Conservation (phyloP, 2,329 filamentous ascomycete genomes). For the Monosporascus sp. region DNA sequence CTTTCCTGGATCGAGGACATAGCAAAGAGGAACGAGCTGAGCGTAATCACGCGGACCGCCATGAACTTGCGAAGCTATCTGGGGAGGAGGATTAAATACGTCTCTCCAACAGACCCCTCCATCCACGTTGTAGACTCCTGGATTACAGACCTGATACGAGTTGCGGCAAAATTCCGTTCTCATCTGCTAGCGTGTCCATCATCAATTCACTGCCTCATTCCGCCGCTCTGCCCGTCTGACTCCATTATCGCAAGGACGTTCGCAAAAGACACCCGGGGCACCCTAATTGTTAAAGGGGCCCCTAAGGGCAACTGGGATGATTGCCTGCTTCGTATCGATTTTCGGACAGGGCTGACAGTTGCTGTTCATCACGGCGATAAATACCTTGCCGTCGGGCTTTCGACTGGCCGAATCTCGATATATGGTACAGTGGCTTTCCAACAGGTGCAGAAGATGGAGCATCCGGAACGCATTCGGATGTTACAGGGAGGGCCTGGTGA, state of each 20-base stretch:
- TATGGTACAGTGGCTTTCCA: constrained; percentile 22
- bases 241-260: constrained; percentile 23
- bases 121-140: constrained; percentile 21
- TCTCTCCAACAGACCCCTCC: constrained; percentile 14
- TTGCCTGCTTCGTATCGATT: constrained; percentile 25
- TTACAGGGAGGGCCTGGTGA: constrained; percentile 5
- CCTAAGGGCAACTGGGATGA: constrained; percentile 25
- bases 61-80: constrained; percentile 26
- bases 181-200: constrained; percentile 25
- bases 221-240: constrained; percentile 26
- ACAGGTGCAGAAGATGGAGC: constrained; percentile 10
- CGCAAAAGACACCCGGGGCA: constrained; percentile 1
- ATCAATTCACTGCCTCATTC: constrained; percentile 27
- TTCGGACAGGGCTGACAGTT: constrained; percentile 16
- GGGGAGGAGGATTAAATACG: constrained; percentile 14
- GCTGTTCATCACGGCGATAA: constrained; percentile 18
- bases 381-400: constrained; percentile 25
- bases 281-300: constrained; percentile 16
- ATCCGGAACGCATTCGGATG: constrained; percentile 19
- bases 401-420: constrained; percentile 22
- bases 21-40: constrained; percentile 16
- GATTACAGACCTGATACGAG: constrained; percentile 26
- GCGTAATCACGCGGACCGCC: constrained; percentile 19
- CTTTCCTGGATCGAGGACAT: constrained; percentile 28
- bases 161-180: constrained; percentile 26